Evolutionary conservation across 2,329 filamentous ascomycete species (phyloP), one percentile per base, ranked within the genome.

Genomic region (Colletotrichum costaricense): DNA sequence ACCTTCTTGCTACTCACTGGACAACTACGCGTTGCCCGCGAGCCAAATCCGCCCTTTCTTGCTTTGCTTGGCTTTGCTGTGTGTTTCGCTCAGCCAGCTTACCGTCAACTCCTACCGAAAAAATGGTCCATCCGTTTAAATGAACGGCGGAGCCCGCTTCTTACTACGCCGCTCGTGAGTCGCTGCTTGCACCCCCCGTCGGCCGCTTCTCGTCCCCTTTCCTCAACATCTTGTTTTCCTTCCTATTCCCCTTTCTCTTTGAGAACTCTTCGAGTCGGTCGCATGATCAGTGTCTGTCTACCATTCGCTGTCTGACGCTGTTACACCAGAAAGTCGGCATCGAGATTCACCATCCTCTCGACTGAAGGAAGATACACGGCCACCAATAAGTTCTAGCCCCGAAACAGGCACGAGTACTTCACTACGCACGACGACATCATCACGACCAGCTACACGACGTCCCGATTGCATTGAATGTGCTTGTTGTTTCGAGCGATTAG

Each of bases 111-210:
- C 46, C 14, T 38, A 12, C 28, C 5, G 8, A 55, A 55, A 64
- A 64, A 64, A 38, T 55, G 66, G 65, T 26, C 69, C 42, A 56
- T 72, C 62, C 62, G 71, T 73, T 73, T 62, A 71, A 73, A 73
- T 71, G 60, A 73, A 73, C 35, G 46, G 67, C 67, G 60, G 67
- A 66, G 60, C 67, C 71, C 71, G 42, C 66, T 14, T 22, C 54
- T 24, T 16, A 22, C 9, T 42, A 24, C 42, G 9, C 35, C 24
- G 60, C 16, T n/a, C 12, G 24, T 28, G 19, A 49, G 42, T 49
- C 42, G 42, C 42, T 49, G 42, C 42, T 49, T n/a, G 19, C 16
- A n/a, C 42, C 59, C 22, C 42, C 68, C 62, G 62, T 63, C 28
- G 46, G 46, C 24, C 62, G 62, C 46, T 65, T 22, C 22, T 57